Conservation (phyloP, 305 asterid genomes). For the Fraxinus velutina region DNA sequence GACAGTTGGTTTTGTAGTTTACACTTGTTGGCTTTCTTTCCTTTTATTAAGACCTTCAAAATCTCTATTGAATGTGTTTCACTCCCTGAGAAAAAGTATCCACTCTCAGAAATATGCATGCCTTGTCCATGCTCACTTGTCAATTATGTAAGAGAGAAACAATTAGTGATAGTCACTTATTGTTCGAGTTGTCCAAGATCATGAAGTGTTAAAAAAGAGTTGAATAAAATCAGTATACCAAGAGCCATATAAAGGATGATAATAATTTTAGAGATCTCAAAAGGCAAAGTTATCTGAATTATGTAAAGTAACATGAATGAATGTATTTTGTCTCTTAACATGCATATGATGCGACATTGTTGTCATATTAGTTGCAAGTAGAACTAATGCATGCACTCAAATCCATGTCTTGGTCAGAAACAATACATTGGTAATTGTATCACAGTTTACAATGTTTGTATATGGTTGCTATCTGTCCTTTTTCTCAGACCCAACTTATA, state of each 20-base stretch:
- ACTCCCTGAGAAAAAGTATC: not conserved
- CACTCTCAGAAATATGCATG: not conserved
- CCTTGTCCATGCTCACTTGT: not conserved
- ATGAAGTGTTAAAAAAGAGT: not conserved
- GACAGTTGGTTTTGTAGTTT: not conserved
- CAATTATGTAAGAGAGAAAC: not conserved
- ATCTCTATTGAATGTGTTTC: not conserved
- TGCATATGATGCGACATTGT: not conserved
- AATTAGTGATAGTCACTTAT: not conserved
- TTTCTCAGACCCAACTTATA: not conserved
- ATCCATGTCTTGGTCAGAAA: not conserved
- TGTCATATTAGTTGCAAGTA: not conserved
- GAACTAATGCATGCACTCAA: not conserved
- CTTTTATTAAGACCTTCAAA: not conserved
- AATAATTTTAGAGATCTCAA: not conserved
- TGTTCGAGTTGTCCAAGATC: not conserved
- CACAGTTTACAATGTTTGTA: not conserved
- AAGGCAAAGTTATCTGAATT: not conserved
- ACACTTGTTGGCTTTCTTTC: not conserved
- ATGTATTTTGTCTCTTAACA: not conserved
- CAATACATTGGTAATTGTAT: not conserved
- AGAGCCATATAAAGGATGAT: conserved; percentile 1
- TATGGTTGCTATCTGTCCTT: not conserved
- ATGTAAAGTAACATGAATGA: not conserved
- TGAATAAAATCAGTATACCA: not conserved